A percentile compares a stretch with the other conserved stretches of the same genome.
phyloP scores from a whole-genome alignment of 805 yeast species.

The Candida awuae region DNA sequence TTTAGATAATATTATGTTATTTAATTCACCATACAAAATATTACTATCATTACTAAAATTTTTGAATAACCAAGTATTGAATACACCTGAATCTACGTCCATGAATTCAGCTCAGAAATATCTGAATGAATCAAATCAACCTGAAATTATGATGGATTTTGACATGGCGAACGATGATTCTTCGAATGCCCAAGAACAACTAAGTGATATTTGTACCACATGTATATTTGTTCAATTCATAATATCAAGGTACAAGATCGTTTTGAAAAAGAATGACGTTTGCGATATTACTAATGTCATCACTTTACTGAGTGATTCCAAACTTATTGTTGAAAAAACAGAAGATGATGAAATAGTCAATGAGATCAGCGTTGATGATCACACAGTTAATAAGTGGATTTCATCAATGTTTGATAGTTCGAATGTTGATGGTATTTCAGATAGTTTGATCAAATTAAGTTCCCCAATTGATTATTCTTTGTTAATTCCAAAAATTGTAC shows the following conservation, averaged over 20 bases:
- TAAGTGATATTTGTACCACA: conserved; percentile 60
- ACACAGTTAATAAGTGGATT: conserved; percentile 59
- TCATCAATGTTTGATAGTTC: conserved; percentile 58
- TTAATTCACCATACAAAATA: conserved; percentile 36
- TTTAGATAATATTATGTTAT: conserved; percentile 35
- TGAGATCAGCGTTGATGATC: conserved; percentile 5
- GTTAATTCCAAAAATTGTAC: conserved; percentile 65
- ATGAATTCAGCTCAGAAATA: conserved; percentile 10
- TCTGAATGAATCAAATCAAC: conserved; percentile 14
- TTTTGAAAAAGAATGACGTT: conserved; percentile 3
- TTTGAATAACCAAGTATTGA: conserved; percentile 36
- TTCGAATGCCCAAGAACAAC: conserved; percentile 50
- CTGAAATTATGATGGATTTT: conserved; percentile 21
- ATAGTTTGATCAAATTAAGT: conserved; percentile 63
- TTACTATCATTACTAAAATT: conserved; percentile 40
- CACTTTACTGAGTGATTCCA: conserved; percentile 5
- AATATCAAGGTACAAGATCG: conserved; percentile 14
- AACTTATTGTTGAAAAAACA: not conserved
- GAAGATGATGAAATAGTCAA: not conserved
- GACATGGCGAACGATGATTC: conserved; percentile 47
- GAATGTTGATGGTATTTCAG: conserved; percentile 67
- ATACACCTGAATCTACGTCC: conserved; percentile 16
- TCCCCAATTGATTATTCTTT: conserved; percentile 59
- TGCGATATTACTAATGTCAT: conserved; percentile 1
- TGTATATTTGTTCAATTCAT: conserved; percentile 35